Conservation (phyloP, 345 rosid genomes). For the Erucastrum elatum region DNA sequence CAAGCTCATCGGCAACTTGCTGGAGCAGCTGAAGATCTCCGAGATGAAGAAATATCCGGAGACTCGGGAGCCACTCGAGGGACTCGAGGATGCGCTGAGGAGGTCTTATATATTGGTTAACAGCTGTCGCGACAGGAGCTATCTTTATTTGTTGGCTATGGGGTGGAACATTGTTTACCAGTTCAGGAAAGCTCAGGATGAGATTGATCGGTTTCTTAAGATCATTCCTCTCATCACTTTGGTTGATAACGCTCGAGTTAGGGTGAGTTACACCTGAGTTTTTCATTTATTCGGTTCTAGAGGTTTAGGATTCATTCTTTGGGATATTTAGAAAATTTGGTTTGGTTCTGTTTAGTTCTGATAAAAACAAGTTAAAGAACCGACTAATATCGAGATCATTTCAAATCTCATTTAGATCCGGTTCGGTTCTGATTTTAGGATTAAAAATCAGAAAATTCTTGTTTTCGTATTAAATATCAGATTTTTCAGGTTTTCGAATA, state of each 20-base stretch:
- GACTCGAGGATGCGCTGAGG: constrained; percentile 90
- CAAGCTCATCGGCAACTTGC: constrained; percentile 84
- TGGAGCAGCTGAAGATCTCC: constrained; percentile 84
- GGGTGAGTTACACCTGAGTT: constrained; percentile 47
- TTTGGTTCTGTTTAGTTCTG: not conserved
- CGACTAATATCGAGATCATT: not conserved
- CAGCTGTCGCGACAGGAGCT: constrained; percentile 93
- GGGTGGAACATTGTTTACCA: constrained; percentile 99
- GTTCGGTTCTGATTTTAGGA: too few relatives aligned
- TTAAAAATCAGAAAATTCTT: too few relatives aligned
- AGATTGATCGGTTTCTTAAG: constrained; percentile 90
- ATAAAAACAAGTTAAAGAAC: not conserved
- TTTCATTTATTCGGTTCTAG: not conserved
- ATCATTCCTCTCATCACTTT: constrained; percentile 92
- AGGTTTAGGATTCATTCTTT: not conserved
- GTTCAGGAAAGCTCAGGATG: constrained; percentile 89
- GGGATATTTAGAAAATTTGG: too few relatives aligned
- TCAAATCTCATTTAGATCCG: too few relatives aligned
- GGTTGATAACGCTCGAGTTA: constrained; percentile 89
- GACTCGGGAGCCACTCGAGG: constrained; percentile 95
- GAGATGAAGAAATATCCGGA: constrained; percentile 94
- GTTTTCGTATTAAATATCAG: too few relatives aligned
- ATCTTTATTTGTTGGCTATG: constrained; percentile 96
- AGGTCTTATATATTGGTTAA: constrained; percentile 79
- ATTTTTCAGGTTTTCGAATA: too few relatives aligned